Evolutionary conservation across 441 rosid genomes (phyloP).

Genomic region (Omphalea diandra): DNA sequence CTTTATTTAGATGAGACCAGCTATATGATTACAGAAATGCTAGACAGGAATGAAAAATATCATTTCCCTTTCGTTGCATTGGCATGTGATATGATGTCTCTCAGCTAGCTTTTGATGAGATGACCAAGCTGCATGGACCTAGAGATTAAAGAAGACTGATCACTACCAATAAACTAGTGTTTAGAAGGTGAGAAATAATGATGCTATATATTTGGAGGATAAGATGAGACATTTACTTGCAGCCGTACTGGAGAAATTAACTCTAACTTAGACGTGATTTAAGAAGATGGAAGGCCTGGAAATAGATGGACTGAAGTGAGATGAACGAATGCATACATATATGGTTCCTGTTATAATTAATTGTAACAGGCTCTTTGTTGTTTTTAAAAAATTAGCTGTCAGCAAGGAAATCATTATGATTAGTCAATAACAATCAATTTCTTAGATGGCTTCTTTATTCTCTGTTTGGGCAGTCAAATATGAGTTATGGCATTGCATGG

Average conservation of each 20-base stretch:
- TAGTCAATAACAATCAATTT: not conserved
- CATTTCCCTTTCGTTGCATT: not conserved
- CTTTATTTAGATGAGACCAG: not conserved
- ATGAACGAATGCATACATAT: not conserved
- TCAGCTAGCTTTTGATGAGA: not conserved
- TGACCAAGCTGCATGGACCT: not conserved
- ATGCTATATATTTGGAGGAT: too few relatives aligned
- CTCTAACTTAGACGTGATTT: not conserved
- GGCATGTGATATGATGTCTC: not conserved
- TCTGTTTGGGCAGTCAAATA: not conserved
- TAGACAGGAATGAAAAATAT: not conserved
- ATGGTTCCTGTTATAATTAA: not conserved
- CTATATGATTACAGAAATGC: not conserved
- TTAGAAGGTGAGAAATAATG: too few relatives aligned
- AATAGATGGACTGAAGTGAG: not conserved
- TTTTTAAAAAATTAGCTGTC: not conserved
- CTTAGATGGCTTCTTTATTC: not conserved
- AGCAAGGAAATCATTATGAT: not conserved
- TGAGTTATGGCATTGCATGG: not conserved
- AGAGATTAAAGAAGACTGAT: too few relatives aligned
- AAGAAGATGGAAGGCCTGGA: not conserved
- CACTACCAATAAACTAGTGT: too few relatives aligned
- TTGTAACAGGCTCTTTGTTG: not conserved
- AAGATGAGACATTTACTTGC: not conserved
- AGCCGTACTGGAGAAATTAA: not conserved